A percentile compares a stretch with the other conserved stretches of the same genome.
Evolutionary conservation across 148 eudicot genomes (phyloP).

Genomic region (Dysphania ambrosioides): DNA sequence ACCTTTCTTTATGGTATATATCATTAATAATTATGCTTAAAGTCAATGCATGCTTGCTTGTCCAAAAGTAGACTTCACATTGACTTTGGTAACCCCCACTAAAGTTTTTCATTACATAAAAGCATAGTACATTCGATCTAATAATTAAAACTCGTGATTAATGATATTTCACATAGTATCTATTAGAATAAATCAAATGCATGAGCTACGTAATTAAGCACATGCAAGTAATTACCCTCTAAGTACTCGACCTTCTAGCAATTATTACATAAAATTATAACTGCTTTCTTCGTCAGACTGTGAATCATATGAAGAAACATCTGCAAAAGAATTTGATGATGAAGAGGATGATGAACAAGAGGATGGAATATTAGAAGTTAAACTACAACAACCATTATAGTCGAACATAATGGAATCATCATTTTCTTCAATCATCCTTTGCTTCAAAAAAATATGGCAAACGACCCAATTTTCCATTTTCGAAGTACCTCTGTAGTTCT

Average conservation of each 20-base stretch:
- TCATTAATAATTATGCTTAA: background rate
- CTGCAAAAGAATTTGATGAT: conserved; percentile 37
- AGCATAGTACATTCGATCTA: background rate
- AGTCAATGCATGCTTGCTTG: conserved; percentile 18
- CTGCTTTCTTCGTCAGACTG: conserved; percentile 26
- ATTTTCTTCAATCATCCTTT: conserved; percentile 17
- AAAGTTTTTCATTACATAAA: background rate
- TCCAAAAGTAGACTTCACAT: background rate
- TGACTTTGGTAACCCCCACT: conserved; percentile 10
- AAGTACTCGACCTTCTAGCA: background rate
- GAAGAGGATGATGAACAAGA: conserved; percentile 37
- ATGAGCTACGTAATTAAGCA: background rate
- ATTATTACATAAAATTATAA: background rate
- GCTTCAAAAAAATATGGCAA: conserved; percentile 46
- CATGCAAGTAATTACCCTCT: background rate
- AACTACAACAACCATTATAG: background rate
- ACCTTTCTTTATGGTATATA: background rate
- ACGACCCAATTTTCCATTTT: conserved; percentile 50
- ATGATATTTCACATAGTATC: background rate
- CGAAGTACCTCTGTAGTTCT: conserved; percentile 16
- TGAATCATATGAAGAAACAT: conserved; percentile 29
- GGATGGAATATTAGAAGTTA: background rate
- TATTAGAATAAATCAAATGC: background rate
- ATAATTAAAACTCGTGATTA: background rate
- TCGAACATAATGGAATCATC: conserved; percentile 10